These are phyloP conservation scores for Phytophthora cryptogea DNA, from an alignment of 352 stramenopile species.

Conservation along the genomic window DNA sequence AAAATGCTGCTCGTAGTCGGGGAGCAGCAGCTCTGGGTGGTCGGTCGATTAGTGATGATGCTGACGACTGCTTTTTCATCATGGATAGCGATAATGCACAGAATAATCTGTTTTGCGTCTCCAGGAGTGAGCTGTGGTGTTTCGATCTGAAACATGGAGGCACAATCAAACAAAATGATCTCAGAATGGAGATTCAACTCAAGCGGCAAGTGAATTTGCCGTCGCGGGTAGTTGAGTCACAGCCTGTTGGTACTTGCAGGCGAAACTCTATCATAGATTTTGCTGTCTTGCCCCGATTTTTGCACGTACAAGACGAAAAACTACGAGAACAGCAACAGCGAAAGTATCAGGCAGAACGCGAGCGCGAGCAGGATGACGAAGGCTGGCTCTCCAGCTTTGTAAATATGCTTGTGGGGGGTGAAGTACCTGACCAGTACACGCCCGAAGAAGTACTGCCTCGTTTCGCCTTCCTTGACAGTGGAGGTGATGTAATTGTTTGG, in stretches of 20 bases:
- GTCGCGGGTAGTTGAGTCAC: slow-evolving; percentile 30
- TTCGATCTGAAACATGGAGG: slow-evolving; percentile 46
- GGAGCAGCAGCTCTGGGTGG: slow-evolving; percentile 5
- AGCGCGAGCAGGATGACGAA: slow-evolving; percentile 52
- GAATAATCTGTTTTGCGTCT: slow-evolving; percentile 63
- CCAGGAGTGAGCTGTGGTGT: slow-evolving; percentile 60
- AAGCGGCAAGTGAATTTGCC: slow-evolving; percentile 59
- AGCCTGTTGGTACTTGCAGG: slow-evolving; percentile 18
- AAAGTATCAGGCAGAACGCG: slow-evolving; percentile 38
- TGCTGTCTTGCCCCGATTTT: slow-evolving; percentile 56
- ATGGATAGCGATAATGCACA: slow-evolving; percentile 65
- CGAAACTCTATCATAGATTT: slow-evolving; percentile 44
- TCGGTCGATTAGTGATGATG: slow-evolving; percentile 14
- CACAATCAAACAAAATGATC: slow-evolving; percentile 47
- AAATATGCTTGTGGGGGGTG: slow-evolving; percentile 58
- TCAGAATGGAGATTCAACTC: slow-evolving; percentile 42
- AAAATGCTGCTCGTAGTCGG: slow-evolving; percentile 23
- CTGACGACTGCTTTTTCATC: slow-evolving; percentile 47
- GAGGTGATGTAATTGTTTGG: slow-evolving; percentile 73
- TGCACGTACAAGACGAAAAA: slow-evolving; percentile 56
- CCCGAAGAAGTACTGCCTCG: slow-evolving; percentile 72
- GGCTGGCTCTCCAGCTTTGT: slow-evolving; percentile 71
- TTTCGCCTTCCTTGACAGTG: slow-evolving; percentile 58
- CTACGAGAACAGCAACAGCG: slow-evolving; percentile 37
- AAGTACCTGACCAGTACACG: slow-evolving; percentile 74